A percentile compares a stretch with the other conserved stretches of the same genome.
phyloP scores from a whole-genome alignment of 495 filamentous ascomycete genomes.

The Hyaloscypha finlandica region DNA sequence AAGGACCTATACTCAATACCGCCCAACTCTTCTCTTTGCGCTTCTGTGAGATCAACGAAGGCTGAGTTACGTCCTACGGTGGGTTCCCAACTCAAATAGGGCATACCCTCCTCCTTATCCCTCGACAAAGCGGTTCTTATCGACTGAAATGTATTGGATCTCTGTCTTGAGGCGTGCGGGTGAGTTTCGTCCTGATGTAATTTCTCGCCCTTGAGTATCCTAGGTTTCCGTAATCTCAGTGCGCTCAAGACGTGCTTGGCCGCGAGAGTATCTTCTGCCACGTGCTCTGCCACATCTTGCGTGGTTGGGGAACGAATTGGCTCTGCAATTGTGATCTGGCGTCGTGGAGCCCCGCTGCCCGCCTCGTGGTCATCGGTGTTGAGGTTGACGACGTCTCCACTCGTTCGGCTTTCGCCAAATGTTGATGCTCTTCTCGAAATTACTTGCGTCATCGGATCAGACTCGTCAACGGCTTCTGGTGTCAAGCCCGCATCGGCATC shows the following conservation, averaged over 20 bases:
- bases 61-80: conserved; percentile 90
- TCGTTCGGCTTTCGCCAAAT: conserved; percentile 6
- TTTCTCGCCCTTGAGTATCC: conserved; percentile 29
- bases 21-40: conserved; percentile 88
- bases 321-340: conserved; percentile 51
- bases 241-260: conserved; percentile 35
- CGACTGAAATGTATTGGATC: conserved; percentile 33
- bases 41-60: conserved; percentile 84
- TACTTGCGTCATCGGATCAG: conserved; percentile 29
- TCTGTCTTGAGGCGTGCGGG: conserved; percentile 10
- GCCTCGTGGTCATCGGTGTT: conserved; percentile 12
- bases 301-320: conserved; percentile 37
- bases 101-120: conserved; percentile 53
- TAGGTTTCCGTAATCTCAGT: conserved; percentile 41
- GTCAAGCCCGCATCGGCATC: conserved; percentile 80
- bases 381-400: not conserved
- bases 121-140: conserved; percentile 43
- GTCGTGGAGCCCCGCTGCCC: conserved; percentile 39
- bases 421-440: conserved; percentile 22
- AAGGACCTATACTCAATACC: conserved; percentile 93
- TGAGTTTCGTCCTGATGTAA: conserved; percentile 29
- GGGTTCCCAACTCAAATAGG: conserved; percentile 92
- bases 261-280: conserved; percentile 40
- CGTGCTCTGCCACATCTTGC: conserved; percentile 30
- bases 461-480: conserved; percentile 62